Evolutionary conservation across 2,329 filamentous ascomycete genomes (phyloP).

Genomic region (Cucurbitaria berberidis): DNA sequence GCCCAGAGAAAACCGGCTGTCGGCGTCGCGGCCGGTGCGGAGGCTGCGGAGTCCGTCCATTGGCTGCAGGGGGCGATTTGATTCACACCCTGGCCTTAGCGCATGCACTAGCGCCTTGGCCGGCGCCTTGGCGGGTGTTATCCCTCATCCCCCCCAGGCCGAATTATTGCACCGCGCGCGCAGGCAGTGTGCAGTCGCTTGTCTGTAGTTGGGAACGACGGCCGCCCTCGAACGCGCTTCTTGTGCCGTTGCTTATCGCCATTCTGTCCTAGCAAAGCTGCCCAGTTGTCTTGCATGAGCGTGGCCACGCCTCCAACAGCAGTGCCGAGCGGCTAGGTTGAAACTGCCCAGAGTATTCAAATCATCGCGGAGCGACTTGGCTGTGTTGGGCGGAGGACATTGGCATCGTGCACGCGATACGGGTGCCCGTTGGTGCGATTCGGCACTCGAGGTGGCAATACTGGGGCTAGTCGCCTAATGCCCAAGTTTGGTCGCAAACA

Average conservation of each 20-base stretch:
- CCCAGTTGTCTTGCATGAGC: background rate
- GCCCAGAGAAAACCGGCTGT: constrained; percentile 6
- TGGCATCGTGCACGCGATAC: background rate
- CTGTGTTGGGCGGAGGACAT: background rate
- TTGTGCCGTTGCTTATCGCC: background rate
- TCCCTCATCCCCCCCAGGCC: background rate
- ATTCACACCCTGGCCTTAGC: background rate
- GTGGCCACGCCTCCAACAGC: background rate
- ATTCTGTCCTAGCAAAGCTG: too few species aligned
- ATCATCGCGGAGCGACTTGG: background rate
- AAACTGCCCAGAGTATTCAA: background rate
- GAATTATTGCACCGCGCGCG: background rate
- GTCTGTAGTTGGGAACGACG: background rate
- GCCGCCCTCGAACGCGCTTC: background rate
- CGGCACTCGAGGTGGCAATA: background rate
- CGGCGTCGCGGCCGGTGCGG: background rate
- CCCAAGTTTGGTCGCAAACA: background rate
- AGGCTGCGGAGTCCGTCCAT: background rate
- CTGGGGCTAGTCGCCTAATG: background rate
- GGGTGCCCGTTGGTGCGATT: background rate
- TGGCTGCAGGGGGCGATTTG: background rate
- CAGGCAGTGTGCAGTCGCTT: background rate
- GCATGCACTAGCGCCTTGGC: constrained; percentile 6
- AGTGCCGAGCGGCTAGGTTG: background rate
- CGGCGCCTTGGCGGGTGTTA: constrained; percentile 1